These are phyloP conservation scores for Sporothrix brunneoviolacea DNA, from an alignment of 2,329 filamentous ascomycete species.

Conservation along the genomic window DNA sequence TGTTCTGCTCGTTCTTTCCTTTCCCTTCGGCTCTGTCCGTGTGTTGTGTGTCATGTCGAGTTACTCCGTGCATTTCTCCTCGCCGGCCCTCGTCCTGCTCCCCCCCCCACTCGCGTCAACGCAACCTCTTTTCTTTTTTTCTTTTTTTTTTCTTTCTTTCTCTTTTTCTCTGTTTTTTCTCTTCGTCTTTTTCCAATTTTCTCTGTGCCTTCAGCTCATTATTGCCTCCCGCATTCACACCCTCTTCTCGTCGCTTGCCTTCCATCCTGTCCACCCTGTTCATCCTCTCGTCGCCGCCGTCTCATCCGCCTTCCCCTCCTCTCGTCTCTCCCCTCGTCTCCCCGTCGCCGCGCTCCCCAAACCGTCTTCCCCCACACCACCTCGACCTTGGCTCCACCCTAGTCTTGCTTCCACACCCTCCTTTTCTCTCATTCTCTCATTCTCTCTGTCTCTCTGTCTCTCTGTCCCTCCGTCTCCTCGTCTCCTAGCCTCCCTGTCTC, in stretches of 20 bases:
- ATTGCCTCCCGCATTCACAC: slow-evolving; percentile 2
- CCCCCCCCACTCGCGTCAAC: not conserved
- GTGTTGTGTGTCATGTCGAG: not conserved
- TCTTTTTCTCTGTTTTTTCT: not conserved
- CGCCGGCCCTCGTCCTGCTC: not conserved
- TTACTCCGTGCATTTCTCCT: slow-evolving; percentile 7
- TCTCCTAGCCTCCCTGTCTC: not conserved
- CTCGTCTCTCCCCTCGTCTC: not conserved
- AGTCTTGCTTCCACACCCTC: slow-evolving; percentile 8
- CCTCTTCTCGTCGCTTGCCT: not conserved
- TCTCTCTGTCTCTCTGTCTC: not conserved
- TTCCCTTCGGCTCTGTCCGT: too few relatives aligned
- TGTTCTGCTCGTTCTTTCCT: not conserved
- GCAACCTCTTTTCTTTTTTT: not conserved
- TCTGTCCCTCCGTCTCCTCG: not conserved
- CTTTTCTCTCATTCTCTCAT: not conserved
- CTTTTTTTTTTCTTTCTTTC: not conserved
- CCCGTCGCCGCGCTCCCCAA: slow-evolving; percentile 3
- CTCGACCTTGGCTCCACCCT: slow-evolving; percentile 3
- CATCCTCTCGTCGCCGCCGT: not conserved
- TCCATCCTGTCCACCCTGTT: not conserved
- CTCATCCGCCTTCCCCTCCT: not conserved
- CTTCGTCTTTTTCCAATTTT: too few relatives aligned
- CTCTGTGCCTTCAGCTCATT: not conserved
- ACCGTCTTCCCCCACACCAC: slow-evolving; percentile 5